Percentiles rank a stretch among this genome's conserved stretches.
Evolutionary conservation across 1,139 yeast genomes (phyloP).

Genomic region (Pichia sp.): DNA sequence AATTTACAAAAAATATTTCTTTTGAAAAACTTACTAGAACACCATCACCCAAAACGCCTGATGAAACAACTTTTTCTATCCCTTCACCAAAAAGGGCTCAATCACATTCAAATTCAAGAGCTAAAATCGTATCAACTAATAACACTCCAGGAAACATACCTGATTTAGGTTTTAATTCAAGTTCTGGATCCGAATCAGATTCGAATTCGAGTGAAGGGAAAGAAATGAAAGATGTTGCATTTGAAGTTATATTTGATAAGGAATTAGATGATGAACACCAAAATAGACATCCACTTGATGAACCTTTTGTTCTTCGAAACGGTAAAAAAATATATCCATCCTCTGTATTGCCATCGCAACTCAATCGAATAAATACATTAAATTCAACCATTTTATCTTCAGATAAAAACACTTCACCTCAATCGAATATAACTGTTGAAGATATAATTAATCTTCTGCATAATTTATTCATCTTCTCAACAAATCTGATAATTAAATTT

Average conservation of each 20-base stretch:
- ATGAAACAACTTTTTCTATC: not conserved
- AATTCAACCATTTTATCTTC: not conserved
- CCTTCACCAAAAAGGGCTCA: not conserved
- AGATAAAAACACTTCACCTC: not conserved
- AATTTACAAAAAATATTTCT: not conserved
- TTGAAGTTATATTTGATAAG: conserved; percentile 22
- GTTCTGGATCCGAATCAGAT: conserved; percentile 1
- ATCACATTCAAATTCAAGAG: conserved; percentile 1
- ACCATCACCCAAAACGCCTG: conserved; percentile 12
- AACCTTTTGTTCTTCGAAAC: conserved; percentile 21
- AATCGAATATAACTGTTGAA: not conserved
- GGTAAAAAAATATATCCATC: conserved; percentile 17
- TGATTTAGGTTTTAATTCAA: not conserved
- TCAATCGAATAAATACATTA: not conserved
- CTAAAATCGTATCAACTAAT: not conserved
- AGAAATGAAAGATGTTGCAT: conserved; percentile 26
- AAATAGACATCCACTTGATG: conserved; percentile 28
- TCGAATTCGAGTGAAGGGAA: no score
- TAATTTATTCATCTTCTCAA: conserved; percentile 5
- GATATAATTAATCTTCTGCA: conserved; percentile 11
- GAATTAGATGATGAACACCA: conserved; percentile 4
- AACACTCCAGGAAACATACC: no score
- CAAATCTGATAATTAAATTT: conserved; percentile 11
- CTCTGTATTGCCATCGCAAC: no score
- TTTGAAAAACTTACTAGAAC: conserved; percentile 5